Conservation (phyloP, 2,329 filamentous ascomycete genomes). For the Ophiostoma sp. region DNA sequence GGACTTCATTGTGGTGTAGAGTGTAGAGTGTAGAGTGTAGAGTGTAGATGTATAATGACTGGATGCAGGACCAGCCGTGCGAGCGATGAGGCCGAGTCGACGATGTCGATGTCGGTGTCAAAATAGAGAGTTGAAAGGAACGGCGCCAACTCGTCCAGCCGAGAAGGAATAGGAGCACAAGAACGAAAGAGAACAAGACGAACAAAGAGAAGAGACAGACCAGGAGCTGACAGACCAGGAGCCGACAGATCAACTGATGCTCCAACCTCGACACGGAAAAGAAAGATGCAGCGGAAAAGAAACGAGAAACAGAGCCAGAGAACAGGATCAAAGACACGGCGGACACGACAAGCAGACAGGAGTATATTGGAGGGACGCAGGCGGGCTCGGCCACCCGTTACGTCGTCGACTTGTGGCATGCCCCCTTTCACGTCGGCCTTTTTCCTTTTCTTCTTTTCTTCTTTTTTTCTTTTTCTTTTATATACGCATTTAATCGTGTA, state of each 20-base stretch:
- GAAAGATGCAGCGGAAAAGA: too few relatives aligned
- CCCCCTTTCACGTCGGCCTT: not conserved
- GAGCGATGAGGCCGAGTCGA: not conserved
- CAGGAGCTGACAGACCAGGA: not conserved
- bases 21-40: not conserved
- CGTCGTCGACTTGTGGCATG: not conserved
- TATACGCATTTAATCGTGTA: too few relatives aligned
- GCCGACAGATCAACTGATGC: too few relatives aligned
- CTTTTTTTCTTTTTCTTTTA: not conserved
- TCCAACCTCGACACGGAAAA: not conserved
- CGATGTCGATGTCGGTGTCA: not conserved
- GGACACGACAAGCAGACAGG: too few relatives aligned
- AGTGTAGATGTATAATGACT: not conserved
- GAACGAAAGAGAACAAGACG: not conserved
- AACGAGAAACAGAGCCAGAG: too few relatives aligned
- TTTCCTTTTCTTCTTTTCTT: too few relatives aligned
- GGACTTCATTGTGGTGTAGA: not conserved
- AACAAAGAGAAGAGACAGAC: not conserved
- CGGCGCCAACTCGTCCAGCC: conserved; percentile 8
- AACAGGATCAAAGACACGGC: too few relatives aligned
- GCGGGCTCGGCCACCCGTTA: not conserved
- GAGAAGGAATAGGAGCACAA: not conserved
- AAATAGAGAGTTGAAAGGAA: not conserved
- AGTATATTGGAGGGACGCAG: too few relatives aligned
- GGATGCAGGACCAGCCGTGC: conserved; percentile 3